phyloP scores from a whole-genome alignment of 164 flowering plant species.

The Dillenia turbinata region DNA sequence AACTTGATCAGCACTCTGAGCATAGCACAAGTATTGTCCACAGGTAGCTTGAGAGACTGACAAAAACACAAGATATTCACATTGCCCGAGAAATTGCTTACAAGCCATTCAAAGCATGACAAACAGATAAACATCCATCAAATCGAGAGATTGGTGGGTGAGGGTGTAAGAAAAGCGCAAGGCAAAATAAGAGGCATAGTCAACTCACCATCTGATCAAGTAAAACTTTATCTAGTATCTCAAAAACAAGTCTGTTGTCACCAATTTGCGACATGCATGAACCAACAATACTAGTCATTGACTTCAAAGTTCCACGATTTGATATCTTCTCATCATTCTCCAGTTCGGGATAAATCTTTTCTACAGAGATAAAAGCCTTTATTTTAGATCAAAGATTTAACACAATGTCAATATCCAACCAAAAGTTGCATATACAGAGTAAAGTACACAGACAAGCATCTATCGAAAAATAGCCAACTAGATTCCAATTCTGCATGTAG shows the following conservation, averaged over 20 bases:
- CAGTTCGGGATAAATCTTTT: slow-evolving; percentile 10
- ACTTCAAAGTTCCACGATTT: slow-evolving; percentile 34
- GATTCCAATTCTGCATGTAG: background rate
- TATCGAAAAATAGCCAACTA: background rate
- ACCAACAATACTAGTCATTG: slow-evolving; percentile 41
- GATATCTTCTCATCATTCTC: slow-evolving; percentile 25
- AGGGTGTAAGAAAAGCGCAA: background rate
- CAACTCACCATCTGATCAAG: slow-evolving; percentile 51
- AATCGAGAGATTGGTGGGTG: too few relatives aligned
- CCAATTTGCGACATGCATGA: slow-evolving; percentile 67
- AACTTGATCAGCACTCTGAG: slow-evolving; percentile 46
- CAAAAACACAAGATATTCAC: slow-evolving; percentile 5
- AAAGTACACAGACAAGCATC: background rate
- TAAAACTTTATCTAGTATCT: slow-evolving; percentile 49
- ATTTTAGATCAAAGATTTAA: background rate
- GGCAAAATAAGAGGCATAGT: background rate
- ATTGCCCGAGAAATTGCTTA: too few relatives aligned
- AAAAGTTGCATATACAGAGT: background rate
- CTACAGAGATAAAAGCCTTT: slow-evolving; percentile 28
- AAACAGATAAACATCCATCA: too few relatives aligned
- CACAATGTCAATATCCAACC: background rate
- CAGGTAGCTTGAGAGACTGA: slow-evolving; percentile 43
- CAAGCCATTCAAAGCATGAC: too few relatives aligned
- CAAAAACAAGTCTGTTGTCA: slow-evolving; percentile 51
- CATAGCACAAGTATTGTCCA: slow-evolving; percentile 67